Evolutionary conservation across 2,329 filamentous ascomycete genomes (phyloP), one percentile per base, ranked within the genome.

Genomic region (Aspergillus unguis): DNA sequence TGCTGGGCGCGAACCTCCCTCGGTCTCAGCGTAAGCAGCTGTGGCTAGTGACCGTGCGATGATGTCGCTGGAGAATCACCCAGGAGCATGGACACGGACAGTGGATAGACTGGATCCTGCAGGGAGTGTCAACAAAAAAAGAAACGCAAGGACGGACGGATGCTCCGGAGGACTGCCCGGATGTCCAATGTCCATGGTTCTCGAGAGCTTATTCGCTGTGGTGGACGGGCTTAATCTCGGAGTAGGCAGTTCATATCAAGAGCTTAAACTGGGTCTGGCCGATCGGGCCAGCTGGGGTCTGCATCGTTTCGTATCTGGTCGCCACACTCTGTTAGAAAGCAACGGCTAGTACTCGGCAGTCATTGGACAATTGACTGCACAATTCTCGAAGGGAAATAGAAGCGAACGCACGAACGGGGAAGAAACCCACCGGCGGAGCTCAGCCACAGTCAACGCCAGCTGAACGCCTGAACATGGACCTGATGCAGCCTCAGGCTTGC

Each of bases 401-500:
- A 42, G 37, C 37, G 46, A 46, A 50, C 32, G 40, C 48, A 44
- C 33, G 41, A 44, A 44, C 40, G 33, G 37, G 37, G 38, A 49
- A 25, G 27, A 6, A 41, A 35, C 27, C 42, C 35, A 50, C 32
- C 31, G 27, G 26, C 27, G 23, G 31, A 32, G 49, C 49, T 46
- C 49, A 51, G 49, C 49, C 49, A 51, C 49, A 51, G 43, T 32
- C 35, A 7, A 38, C 25, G 29, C 6, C 33, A 17, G 17, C 26
- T 31, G 28, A 44, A 44, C 28, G n/a, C 49, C 49, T 51, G 49
- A 56, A 56, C 54, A 50, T 23, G 37, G 28, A 42, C 35, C 44
- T 27, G 32, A 48, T 36, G 50, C 38, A 53, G 54, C 54, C 54
- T 56, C 27, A 56, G 54, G 54, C 51, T 56, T 25, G 36, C 27